Evolutionary conservation across 345 rosid species (phyloP), one percentile per base, ranked within the genome.

Genomic region (Garcia nutans): DNA sequence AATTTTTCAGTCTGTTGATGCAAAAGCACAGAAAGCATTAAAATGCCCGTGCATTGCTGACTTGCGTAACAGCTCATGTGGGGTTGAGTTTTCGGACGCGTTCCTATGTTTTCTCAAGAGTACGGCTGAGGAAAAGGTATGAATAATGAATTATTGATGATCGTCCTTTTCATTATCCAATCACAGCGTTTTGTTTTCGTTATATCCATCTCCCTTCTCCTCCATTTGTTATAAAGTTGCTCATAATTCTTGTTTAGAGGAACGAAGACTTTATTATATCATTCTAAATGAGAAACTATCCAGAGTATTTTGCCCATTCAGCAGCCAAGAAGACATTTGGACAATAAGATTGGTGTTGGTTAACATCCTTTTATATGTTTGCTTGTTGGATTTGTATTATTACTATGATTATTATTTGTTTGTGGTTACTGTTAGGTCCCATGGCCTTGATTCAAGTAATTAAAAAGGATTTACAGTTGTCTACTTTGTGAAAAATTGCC

Each of bases 41-140:
- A 93, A 95, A 22, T 95, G 99, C 64, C 97, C 98, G 71, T 95
- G 99, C 84, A 84, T 95, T 24, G 93, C 93, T 59, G 93, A 90
- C 73, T 80, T 95, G 82, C 91, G 93, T 56, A 87, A 61, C 57
- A 96, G 99, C 8, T 64, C 91, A 10, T 93, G 98, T 57, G 98
- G 97, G 10, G 58, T 55, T 76, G 91, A 84, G 83, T 95, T 95
- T 85, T 87, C 99, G 2, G 89, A 93, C 52, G 94, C 99, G 0
- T 95, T 95, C 77, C 86, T 85, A 56, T 95, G 99, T 83, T 95
- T 89, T 80, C 84, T 95, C 83, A 93, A 88, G 80, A 95, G 98
- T 79, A 87, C 93, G 20, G 82, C 92, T 0, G 96, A 89, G 70
- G 97, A 89, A 82, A 90, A 95, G 98, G 98, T 88, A 90, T 74